Percentiles rank a stretch among this genome's conserved stretches.
Conservation (phyloP, 2,329 filamentous ascomycete species). For the Clarireedia sp. region DNA sequence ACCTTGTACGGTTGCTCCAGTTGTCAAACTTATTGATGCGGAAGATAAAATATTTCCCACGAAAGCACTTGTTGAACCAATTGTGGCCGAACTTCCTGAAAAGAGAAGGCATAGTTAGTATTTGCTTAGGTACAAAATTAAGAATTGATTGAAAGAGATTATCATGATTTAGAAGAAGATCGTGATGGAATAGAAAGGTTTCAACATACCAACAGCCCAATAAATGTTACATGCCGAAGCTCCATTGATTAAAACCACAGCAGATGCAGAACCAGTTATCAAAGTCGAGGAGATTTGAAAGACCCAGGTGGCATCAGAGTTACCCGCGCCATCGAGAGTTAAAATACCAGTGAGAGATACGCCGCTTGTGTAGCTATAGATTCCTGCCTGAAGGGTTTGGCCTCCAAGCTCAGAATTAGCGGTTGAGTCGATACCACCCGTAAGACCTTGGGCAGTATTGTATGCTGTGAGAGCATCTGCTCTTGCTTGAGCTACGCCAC, state of each 20-base stretch:
- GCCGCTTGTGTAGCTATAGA: constrained; percentile 9
- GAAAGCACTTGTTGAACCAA: constrained; percentile 6
- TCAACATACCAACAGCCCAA: constrained; percentile 12
- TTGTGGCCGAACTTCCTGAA: constrained; percentile 8
- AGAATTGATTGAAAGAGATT: too few relatives aligned
- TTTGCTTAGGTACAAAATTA: too few relatives aligned
- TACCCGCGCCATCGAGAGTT: constrained; percentile 10
- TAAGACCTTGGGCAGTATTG: constrained; percentile 2
- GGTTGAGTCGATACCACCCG: background rate
- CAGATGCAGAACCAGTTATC: constrained; percentile 2
- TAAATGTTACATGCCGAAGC: constrained; percentile 10
- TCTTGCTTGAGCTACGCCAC: background rate
- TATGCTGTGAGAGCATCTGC: constrained; percentile 11
- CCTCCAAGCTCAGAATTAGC: constrained; percentile 13
- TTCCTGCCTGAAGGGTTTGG: constrained; percentile 9
- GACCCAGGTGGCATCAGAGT: constrained; percentile 2
- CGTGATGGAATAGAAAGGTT: background rate
- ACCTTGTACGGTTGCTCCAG: background rate
- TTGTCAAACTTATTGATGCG: constrained; percentile 3
- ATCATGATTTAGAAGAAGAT: background rate
- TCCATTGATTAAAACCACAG: constrained; percentile 6
- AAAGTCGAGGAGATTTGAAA: constrained; percentile 13
- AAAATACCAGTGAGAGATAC: constrained; percentile 8
- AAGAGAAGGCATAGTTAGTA: background rate
- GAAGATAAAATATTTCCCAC: constrained; percentile 9